phyloP scores from a whole-genome alignment of 1,284 basidiomycete genomes.

The Naganishia liquefaciens region DNA sequence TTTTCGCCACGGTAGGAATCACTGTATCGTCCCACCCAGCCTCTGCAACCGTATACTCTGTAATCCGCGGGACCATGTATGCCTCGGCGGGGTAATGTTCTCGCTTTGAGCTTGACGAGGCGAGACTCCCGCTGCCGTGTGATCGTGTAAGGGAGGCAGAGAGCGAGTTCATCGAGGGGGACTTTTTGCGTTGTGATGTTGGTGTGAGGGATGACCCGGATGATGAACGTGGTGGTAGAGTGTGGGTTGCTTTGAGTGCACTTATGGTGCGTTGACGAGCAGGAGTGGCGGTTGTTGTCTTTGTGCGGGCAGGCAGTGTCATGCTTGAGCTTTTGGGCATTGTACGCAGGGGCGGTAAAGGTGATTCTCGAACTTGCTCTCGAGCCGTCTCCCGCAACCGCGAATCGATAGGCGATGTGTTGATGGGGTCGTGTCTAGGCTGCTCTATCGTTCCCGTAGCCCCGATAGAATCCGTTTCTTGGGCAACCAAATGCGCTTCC shows the following conservation, averaged over 20 bases:
- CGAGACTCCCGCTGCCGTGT: neutral
- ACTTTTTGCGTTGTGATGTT: neutral
- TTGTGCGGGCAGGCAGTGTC: neutral
- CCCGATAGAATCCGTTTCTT: no score
- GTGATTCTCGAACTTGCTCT: neutral
- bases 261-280: neutral
- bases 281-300: neutral
- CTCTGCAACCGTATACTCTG: constrained; percentile 4
- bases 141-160: neutral
- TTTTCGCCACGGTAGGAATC: constrained; percentile 9
- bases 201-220: neutral
- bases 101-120: constrained; percentile 1
- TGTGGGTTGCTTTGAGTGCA: neutral
- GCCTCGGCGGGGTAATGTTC: constrained; percentile 18
- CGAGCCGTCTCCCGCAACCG: neutral
- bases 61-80: constrained; percentile 14
- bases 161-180: neutral
- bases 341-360: no score
- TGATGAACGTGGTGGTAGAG: neutral
- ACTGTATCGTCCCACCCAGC: constrained; percentile 20
- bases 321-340: constrained; percentile 6
- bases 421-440: neutral
- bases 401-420: neutral
- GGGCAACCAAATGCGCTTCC: no score
- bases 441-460: no score